Evolutionary conservation across 768 basidiomycete species (phyloP), one percentile per base, ranked within the genome.

Genomic region (Lactarius tabidus): DNA sequence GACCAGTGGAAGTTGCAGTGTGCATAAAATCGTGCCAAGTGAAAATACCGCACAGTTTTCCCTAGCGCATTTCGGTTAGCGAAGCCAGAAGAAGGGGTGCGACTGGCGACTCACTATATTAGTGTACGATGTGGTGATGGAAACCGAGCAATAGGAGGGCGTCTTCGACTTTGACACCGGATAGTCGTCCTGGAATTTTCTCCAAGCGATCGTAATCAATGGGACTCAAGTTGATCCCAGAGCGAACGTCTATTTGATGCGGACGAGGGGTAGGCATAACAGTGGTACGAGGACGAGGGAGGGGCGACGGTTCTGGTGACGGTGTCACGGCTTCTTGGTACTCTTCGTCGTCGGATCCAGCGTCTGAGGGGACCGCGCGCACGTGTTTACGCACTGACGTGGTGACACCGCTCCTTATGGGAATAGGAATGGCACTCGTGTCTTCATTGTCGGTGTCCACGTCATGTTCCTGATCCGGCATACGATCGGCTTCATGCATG

Each of bases 251-350:
- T 64, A 71, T 65, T 68, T 70, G 64, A 18, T 69, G 67, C 17
- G 71, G 69, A 51, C 63, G 67, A 68, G 71, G 52, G 64, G 65
- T 48, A 65, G 73, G 33, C 59, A 68, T 12, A 61, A 65, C 48
- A 55, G 71, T 77, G 1, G 61, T 60, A 18, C 66, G 35, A 28
- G 58, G 66, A 41, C 63, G 60, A 7, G 78, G 76, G 2, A 77
- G 74, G 10, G 79, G 78, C 31, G 80, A 79, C 36, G 80, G 77
- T 45, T 82, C 82, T 20, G 88, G 85, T 3, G 85, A 84, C 17
- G 89, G 89, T 0, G 89, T 90, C 29, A 90, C 85, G 14, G 86
- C 87, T 72, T 91, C 89, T 64, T 87, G 85, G 67, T 81, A 84
- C 60, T 90, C 88, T 58, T 91, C 89, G 57, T 89, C 72, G 55